Percentiles rank a stretch among this genome's conserved stretches.
These are phyloP conservation scores for Coprinellus micaceus DNA, from an alignment of 768 basidiomycete genomes.

Conservation along the genomic window DNA sequence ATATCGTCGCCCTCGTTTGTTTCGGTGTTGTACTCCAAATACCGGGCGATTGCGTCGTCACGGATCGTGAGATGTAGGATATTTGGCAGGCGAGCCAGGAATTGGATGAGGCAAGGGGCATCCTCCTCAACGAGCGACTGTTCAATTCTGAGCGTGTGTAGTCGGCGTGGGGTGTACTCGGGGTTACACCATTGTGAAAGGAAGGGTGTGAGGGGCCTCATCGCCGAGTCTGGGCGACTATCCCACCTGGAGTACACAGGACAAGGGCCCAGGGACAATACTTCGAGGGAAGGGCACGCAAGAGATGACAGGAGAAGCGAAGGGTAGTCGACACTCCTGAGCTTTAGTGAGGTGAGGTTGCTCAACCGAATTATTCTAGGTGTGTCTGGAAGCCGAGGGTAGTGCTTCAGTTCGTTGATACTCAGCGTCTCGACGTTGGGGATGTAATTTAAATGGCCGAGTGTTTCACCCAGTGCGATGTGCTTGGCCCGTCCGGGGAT, in stretches of 20 bases:
- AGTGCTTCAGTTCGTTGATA: background rate
- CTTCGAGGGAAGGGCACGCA: slow-evolving; percentile 20
- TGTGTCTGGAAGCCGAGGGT: background rate
- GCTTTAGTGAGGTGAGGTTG: slow-evolving; percentile 19
- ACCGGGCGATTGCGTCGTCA: slow-evolving; percentile 14
- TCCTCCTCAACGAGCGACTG: slow-evolving; percentile 19
- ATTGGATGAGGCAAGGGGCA: slow-evolving; percentile 26
- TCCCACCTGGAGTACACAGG: background rate
- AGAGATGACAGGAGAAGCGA: slow-evolving; percentile 19
- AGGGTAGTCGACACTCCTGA: slow-evolving; percentile 13
- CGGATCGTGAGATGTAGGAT: slow-evolving; percentile 24
- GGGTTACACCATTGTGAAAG: slow-evolving; percentile 28
- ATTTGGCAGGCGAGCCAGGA: slow-evolving; percentile 24
- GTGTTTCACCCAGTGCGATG: background rate
- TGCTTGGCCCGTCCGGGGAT: background rate
- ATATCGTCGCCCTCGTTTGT: slow-evolving; percentile 14
- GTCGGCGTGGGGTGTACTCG: slow-evolving; percentile 15
- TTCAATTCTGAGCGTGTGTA: slow-evolving; percentile 27
- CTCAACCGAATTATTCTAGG: slow-evolving; percentile 10
- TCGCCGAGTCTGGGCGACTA: background rate
- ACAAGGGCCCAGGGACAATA: slow-evolving; percentile 18
- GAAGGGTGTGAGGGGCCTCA: slow-evolving; percentile 14
- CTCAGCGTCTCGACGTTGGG: slow-evolving; percentile 8
- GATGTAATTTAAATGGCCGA: slow-evolving; percentile 9
- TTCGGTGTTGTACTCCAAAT: background rate